These are phyloP conservation scores for Diaporthe citriasiana DNA, from an alignment of 2,329 filamentous ascomycete genomes.

Conservation along the genomic window DNA sequence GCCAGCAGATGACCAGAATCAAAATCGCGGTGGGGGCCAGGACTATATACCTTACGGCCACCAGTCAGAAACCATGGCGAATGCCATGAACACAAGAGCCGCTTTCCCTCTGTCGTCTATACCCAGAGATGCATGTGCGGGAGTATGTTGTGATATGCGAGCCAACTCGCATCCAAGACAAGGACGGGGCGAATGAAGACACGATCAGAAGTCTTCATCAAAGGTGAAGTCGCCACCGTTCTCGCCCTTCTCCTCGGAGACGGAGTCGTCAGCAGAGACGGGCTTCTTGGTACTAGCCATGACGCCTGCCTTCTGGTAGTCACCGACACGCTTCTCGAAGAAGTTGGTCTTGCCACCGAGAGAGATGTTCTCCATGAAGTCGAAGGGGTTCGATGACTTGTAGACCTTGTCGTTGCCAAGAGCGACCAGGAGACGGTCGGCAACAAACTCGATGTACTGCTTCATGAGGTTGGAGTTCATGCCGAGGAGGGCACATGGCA, in stretches of 20 bases:
- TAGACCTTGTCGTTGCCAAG: slow-evolving; percentile 96
- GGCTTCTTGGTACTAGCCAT: slow-evolving; percentile 90
- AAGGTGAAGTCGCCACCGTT: slow-evolving; percentile 88
- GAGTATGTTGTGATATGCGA: slow-evolving; percentile 29
- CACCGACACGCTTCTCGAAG: slow-evolving; percentile 99
- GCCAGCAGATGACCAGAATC: slow-evolving; percentile 39
- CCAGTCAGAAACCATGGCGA: slow-evolving; percentile 31
- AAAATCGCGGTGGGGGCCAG: slow-evolving; percentile 24
- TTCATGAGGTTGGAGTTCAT: slow-evolving; percentile 99
- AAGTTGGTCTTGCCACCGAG: slow-evolving; percentile 99
- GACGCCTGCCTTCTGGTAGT: slow-evolving; percentile 99
- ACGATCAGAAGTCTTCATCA: slow-evolving; percentile 92
- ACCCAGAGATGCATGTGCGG: slow-evolving; percentile 36
- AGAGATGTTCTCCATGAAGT: slow-evolving; percentile 99
- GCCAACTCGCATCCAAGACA: slow-evolving; percentile 19
- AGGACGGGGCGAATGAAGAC: slow-evolving; percentile 42
- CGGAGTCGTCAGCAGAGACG: slow-evolving; percentile 58
- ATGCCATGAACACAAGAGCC: slow-evolving; percentile 19
- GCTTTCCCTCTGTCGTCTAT: slow-evolving; percentile 38
- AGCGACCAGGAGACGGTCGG: slow-evolving; percentile 91
- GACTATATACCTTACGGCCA: slow-evolving; percentile 22
- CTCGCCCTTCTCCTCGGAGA: slow-evolving; percentile 64
- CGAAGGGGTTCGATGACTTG: slow-evolving; percentile 94
- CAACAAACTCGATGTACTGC: slow-evolving; percentile 99
- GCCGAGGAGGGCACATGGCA: slow-evolving; percentile 92